A percentile compares a stretch with the other conserved stretches of the same genome.
Evolutionary conservation across 2,329 filamentous ascomycete species (phyloP).

Genomic region (Dryadomyces quercivorus): DNA sequence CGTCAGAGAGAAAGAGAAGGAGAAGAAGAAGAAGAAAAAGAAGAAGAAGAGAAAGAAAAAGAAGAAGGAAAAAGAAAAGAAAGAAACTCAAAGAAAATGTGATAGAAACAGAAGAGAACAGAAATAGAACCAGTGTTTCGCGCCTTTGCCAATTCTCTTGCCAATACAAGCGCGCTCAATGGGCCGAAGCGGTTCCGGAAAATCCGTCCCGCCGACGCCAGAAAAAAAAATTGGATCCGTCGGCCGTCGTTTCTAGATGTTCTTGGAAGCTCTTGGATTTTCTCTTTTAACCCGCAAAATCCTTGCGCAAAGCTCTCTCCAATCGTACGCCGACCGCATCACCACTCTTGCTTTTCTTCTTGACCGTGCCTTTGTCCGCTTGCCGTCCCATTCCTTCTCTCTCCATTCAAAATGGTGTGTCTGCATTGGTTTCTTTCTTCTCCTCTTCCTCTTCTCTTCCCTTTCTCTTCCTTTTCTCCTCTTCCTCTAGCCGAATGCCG

Average conservation of each 20-base stretch:
- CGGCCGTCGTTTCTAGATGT: slow-evolving; percentile 20
- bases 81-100: too few relatives aligned
- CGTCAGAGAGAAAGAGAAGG: too few relatives aligned
- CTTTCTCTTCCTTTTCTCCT: too few relatives aligned
- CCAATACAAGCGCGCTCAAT: too few relatives aligned
- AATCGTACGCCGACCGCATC: not conserved
- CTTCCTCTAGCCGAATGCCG: too few relatives aligned
- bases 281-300: slow-evolving; percentile 10
- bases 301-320: slow-evolving; percentile 7
- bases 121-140: too few relatives aligned
- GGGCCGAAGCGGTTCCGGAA: slow-evolving; percentile 10
- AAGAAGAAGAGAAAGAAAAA: too few relatives aligned
- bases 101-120: too few relatives aligned
- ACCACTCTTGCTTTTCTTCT: not conserved
- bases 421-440: not conserved
- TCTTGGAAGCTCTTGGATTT: slow-evolving; percentile 20
- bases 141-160: too few relatives aligned
- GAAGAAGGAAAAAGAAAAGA: too few relatives aligned
- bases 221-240: slow-evolving; percentile 13
- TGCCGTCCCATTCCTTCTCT: not conserved
- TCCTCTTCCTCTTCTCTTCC: not conserved
- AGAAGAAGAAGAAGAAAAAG: too few relatives aligned
- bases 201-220: slow-evolving; percentile 12
- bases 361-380: not conserved
- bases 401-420: slow-evolving; percentile 16